Base-by-base conservation (phyloP, 345 rosid genomes). In the Eucalyptus polyanthemos region DNA sequence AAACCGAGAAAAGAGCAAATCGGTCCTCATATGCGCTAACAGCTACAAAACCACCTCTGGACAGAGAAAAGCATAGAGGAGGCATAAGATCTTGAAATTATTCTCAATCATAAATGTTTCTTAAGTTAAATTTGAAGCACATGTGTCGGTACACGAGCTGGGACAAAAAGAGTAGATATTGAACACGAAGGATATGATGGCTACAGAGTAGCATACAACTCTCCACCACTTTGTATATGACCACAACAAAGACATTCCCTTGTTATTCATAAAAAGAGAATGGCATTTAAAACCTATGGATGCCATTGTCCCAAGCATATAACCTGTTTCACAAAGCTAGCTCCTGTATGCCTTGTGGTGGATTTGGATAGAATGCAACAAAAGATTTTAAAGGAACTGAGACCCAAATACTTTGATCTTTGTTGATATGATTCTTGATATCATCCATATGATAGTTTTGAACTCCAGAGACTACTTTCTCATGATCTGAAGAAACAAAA, bases 21-120 rank as follows among this genome's bases (percentile, higher is more conserved):
- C 89, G 94, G 85, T 97, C 99, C 89, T 94, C 97, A 91, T 98
- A 95, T 87, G 98, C 99, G 89, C 97, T 95, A 50, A 93, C 94
- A 92, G 98, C 98, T 90, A 98, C 89, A 89, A 93, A 97, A 88
- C 91, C 91, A 80, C 99, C 99, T 88, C 99, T 98, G 94, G 87
- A 87, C 72, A 83, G 49, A 69, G 44, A 76, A 81, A 85, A 37
- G 51, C 58, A 54, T 40, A 80, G 80, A 50, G 17, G 29, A 87
- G 56, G 67, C 22, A 44, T 76, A 76, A 40, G 47, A 76, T 76
- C 85, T 76, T 40, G 27, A 40, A 44, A 58, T 31, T 21, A 34
- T 87, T 87, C 69, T 87, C 50, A 40, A 76, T 76, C 45, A 21
- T 21, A 40, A 11, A 76, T 44, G 85, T 76, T 76, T 37, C 47